phyloP scores from a whole-genome alignment of 1,284 basidiomycete species.

The Leccinum huronense region DNA sequence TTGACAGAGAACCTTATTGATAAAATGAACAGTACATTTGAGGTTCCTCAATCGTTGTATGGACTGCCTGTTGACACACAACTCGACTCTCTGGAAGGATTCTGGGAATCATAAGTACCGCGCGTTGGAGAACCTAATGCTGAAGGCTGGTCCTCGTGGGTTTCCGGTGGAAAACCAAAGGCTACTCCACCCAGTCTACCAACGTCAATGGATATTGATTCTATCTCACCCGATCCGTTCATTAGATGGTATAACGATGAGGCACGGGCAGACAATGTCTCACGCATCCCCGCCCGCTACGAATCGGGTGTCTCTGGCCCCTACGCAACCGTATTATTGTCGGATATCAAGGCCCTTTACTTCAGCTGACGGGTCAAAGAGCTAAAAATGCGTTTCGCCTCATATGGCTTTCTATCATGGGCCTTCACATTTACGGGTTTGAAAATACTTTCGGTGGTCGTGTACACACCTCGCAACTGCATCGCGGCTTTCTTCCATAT shows the following conservation, averaged over 20 bases:
- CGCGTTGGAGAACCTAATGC: constrained; percentile 62
- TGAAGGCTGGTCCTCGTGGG: constrained; percentile 64
- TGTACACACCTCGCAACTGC: constrained; percentile 44
- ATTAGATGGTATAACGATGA: constrained; percentile 70
- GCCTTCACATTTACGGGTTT: constrained; percentile 72
- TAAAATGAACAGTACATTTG: constrained; percentile 48
- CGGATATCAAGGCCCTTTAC: constrained; percentile 69
- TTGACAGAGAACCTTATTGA: constrained; percentile 4
- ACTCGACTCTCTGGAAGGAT: constrained; percentile 62
- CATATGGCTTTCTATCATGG: constrained; percentile 75
- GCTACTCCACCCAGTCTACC: constrained; percentile 15
- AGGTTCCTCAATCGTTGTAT: constrained; percentile 45
- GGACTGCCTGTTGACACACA: constrained; percentile 44
- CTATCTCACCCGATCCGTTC: constrained; percentile 55
- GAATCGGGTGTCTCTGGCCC: constrained; percentile 68
- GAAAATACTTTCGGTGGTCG: constrained; percentile 52
- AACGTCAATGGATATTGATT: constrained; percentile 21
- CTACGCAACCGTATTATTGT: constrained; percentile 75
- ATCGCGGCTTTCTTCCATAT: constrained; percentile 48
- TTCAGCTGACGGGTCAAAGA: constrained; percentile 51
- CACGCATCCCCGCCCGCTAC: constrained; percentile 57
- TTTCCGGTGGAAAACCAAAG: constrained; percentile 41
- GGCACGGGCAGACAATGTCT: constrained; percentile 43
- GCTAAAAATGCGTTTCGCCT: constrained; percentile 67
- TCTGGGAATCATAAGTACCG: constrained; percentile 72